These are phyloP conservation scores for Tolypocladium paradoxum DNA, from an alignment of 2,329 filamentous ascomycete genomes.

Conservation along the genomic window DNA sequence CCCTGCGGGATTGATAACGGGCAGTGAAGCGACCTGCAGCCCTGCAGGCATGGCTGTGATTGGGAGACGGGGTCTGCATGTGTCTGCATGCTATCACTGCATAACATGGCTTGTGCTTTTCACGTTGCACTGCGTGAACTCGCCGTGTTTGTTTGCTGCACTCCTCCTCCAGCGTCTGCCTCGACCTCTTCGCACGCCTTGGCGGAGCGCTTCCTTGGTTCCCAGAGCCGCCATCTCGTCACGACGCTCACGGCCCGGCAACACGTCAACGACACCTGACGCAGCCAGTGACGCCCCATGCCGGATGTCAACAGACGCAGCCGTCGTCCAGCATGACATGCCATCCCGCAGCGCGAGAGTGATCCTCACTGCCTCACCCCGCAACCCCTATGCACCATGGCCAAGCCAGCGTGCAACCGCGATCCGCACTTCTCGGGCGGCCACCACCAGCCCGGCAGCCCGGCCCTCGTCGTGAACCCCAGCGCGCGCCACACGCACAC, in stretches of 20 bases:
- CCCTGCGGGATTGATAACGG: too few species aligned
- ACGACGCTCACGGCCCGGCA: not conserved
- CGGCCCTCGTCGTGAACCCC: constrained; percentile 11
- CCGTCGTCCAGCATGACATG: not conserved
- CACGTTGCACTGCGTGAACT: not conserved
- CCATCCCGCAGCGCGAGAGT: not conserved
- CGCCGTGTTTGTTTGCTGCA: not conserved
- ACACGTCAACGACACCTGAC: not conserved
- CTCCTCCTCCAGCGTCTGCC: not conserved
- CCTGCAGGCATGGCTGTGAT: not conserved
- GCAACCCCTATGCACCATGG: not conserved
- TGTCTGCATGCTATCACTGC: not conserved
- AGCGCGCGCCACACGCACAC: constrained; percentile 12
- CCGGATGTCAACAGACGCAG: not conserved
- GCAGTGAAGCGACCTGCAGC: not conserved
- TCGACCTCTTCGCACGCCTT: not conserved
- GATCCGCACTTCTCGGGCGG: not conserved
- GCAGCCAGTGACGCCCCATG: not conserved
- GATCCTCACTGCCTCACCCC: not conserved
- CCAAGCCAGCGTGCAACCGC: not conserved
- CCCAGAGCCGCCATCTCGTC: not conserved
- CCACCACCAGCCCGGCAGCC: not conserved
- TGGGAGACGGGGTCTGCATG: not conserved
- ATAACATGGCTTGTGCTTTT: not conserved
- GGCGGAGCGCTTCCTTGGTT: too few species aligned